phyloP scores from a whole-genome alignment of 352 stramenopile species.

The Phytopythium helicoides region DNA sequence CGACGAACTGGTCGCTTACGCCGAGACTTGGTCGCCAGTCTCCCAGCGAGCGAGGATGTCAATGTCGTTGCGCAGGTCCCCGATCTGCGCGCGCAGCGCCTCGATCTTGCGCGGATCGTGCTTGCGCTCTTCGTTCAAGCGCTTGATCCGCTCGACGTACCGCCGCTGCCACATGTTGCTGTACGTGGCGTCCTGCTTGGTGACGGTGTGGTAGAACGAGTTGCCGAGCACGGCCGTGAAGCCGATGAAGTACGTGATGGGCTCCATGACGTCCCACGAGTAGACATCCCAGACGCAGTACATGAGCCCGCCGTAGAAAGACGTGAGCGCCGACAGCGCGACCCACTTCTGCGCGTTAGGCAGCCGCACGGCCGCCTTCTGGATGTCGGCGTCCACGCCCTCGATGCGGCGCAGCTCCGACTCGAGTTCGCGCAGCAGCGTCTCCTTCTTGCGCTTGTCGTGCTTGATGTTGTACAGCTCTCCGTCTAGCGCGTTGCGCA shows the following conservation, averaged over 20 bases:
- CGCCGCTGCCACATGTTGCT: slow-evolving; percentile 83
- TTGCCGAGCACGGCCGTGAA: slow-evolving; percentile 82
- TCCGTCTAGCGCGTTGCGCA: slow-evolving; percentile 73
- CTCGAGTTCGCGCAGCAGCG: slow-evolving; percentile 38
- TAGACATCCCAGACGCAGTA: slow-evolving; percentile 87
- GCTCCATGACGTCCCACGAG: slow-evolving; percentile 90
- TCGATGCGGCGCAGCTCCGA: slow-evolving; percentile 48
- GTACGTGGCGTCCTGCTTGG: slow-evolving; percentile 77
- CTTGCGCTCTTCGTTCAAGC: slow-evolving; percentile 54
- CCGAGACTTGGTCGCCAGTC: no score
- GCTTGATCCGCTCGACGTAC: slow-evolving; percentile 40
- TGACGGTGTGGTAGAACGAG: slow-evolving; percentile 79
- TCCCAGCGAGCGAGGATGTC: slow-evolving; percentile 52
- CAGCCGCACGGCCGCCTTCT: slow-evolving; percentile 36
- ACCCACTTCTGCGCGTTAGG: slow-evolving; percentile 78
- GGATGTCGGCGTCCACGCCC: slow-evolving; percentile 44
- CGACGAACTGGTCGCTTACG: no score
- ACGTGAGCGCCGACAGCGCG: slow-evolving; percentile 52
- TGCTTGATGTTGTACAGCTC: slow-evolving; percentile 77
- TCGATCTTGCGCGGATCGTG: slow-evolving; percentile 40
- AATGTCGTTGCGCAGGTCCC: slow-evolving; percentile 62
- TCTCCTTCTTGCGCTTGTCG: slow-evolving; percentile 52
- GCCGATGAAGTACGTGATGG: slow-evolving; percentile 89
- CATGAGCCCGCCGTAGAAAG: slow-evolving; percentile 71
- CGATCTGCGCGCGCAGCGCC: slow-evolving; percentile 41